phyloP scores from a whole-genome alignment of 805 yeast species.

The Hanseniaspora occidentalis region DNA sequence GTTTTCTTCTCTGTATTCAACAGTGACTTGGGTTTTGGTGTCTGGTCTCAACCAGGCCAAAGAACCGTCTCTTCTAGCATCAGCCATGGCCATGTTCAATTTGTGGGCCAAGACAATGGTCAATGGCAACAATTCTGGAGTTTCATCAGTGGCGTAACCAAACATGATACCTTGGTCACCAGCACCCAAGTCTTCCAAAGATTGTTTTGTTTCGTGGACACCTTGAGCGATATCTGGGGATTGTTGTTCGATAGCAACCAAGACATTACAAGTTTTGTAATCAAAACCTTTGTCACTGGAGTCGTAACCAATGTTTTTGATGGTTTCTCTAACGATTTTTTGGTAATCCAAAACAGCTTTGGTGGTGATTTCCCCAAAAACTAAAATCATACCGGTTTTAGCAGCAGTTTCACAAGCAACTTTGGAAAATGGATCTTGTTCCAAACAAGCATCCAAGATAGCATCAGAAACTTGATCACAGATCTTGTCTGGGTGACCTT shows the following conservation, averaged over 20 bases:
- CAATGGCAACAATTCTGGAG: conserved; percentile 93
- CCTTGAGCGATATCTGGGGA: conserved; percentile 99
- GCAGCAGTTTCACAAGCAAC: conserved; percentile 99
- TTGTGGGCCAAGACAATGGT: conserved; percentile 90
- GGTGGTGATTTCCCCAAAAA: conserved; percentile 98
- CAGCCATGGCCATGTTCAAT: conserved; percentile 92
- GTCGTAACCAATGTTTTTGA: conserved; percentile 97
- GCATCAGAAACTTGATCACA: conserved; percentile 99
- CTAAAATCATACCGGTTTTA: conserved; percentile 99
- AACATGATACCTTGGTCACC: conserved; percentile 99
- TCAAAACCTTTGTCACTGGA: conserved; percentile 93
- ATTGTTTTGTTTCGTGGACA: conserved; percentile 77
- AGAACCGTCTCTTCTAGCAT: conserved; percentile 92
- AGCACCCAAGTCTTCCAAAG: conserved; percentile 97
- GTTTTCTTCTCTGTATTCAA: conserved; percentile 84
- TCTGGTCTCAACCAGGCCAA: conserved; percentile 98
- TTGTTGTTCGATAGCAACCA: conserved; percentile 98
- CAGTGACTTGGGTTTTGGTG: conserved; percentile 98
- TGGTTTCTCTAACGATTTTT: conserved; percentile 94
- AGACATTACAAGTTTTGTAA: conserved; percentile 97
- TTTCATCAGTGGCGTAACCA: conserved; percentile 98
- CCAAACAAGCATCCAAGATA: conserved; percentile 91
- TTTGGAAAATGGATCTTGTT: conserved; percentile 92
- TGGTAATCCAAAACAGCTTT: conserved; percentile 92
- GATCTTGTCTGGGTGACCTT: conserved; percentile 90